Conservation (phyloP, 306 rosid species). For the Senna tora region DNA sequence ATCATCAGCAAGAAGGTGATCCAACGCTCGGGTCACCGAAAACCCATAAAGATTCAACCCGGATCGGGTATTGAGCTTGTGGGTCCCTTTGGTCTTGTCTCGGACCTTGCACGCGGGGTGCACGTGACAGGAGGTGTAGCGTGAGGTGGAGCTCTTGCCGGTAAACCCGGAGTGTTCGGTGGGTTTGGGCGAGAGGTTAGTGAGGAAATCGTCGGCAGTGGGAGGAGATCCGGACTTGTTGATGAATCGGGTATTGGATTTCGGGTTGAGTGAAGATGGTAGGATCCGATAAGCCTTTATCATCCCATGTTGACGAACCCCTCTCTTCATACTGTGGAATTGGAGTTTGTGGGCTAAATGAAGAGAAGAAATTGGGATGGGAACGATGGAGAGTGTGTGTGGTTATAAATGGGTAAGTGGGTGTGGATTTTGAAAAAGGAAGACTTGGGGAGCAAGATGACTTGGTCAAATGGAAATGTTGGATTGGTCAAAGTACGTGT, state of each 20-base stretch:
- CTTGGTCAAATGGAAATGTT: no score
- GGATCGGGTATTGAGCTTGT: slow-evolving; percentile 40
- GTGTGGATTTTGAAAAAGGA: no score
- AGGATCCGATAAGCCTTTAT: slow-evolving; percentile 32
- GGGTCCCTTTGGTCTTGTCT: slow-evolving; percentile 62
- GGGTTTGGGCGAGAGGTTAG: slow-evolving; percentile 1
- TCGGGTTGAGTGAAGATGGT: no score
- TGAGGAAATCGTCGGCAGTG: not conserved
- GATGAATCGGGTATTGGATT: no score
- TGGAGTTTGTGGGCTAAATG: slow-evolving; percentile 23
- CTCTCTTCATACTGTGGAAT: slow-evolving; percentile 64
- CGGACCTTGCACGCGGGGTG: slow-evolving; percentile 63
- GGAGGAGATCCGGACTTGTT: not conserved
- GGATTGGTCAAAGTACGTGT: slow-evolving; percentile 27
- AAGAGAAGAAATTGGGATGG: not conserved
- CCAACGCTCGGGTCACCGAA: slow-evolving; percentile 51
- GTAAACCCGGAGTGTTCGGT: slow-evolving; percentile 85
- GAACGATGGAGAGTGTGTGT: no score
- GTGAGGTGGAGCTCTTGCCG: slow-evolving; percentile 31
- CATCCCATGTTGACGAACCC: slow-evolving; percentile 87
- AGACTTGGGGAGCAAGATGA: slow-evolving; percentile 59
- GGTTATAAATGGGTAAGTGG: no score
- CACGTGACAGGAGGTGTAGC: slow-evolving; percentile 54
- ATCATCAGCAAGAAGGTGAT: slow-evolving; percentile 40
- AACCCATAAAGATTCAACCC: slow-evolving; percentile 25